These are phyloP conservation scores for Ganoderma multipileum DNA, from an alignment of 1,284 basidiomycete species.

Conservation along the genomic window DNA sequence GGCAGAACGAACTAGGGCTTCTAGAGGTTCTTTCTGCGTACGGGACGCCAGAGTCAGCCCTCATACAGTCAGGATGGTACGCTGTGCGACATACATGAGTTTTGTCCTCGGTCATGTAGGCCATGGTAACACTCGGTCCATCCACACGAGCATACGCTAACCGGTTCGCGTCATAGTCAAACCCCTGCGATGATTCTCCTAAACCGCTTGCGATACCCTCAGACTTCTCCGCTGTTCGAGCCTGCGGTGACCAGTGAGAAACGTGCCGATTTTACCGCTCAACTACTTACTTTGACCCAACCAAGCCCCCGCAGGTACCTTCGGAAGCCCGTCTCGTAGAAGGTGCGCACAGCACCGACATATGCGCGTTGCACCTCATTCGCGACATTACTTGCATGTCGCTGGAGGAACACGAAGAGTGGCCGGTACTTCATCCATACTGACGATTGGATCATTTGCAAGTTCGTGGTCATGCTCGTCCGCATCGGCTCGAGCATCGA, in stretches of 20 bases:
- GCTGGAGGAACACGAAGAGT: conserved; percentile 87
- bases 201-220: conserved; percentile 56
- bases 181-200: conserved; percentile 47
- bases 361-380: conserved; percentile 93
- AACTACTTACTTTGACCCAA: conserved; percentile 67
- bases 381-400: conserved; percentile 84
- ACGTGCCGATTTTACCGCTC: neutral
- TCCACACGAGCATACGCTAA: conserved; percentile 76
- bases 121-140: conserved; percentile 80
- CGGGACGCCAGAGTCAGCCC: conserved; percentile 7
- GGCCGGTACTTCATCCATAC: conserved; percentile 86
- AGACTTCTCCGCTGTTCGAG: conserved; percentile 68
- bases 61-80: neutral
- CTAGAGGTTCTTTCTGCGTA: conserved; percentile 80
- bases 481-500: conserved; percentile 85
- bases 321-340: conserved; percentile 96
- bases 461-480: conserved; percentile 87
- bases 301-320: conserved; percentile 87
- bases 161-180: conserved; percentile 58
- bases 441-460: conserved; percentile 92
- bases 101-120: conserved; percentile 89
- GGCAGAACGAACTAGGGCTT: conserved; percentile 85
- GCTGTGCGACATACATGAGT: conserved; percentile 62
- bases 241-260: conserved; percentile 43
- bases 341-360: conserved; percentile 82